Evolutionary conservation across 2,329 filamentous ascomycete genomes (phyloP).

Genomic region (Ceratocystis diversiconidia): DNA sequence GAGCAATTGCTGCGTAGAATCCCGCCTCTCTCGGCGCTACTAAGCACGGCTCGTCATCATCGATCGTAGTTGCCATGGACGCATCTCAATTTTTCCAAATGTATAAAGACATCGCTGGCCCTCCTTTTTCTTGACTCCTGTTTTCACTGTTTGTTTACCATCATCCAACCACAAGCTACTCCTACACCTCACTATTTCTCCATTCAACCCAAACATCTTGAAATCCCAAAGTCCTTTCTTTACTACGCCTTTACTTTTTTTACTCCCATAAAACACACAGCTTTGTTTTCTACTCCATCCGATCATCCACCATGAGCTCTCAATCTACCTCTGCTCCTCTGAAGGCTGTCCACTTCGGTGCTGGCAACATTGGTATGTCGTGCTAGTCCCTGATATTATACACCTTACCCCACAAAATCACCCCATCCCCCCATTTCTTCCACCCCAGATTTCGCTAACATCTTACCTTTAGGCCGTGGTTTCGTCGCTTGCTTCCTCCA

Average conservation of each 20-base stretch:
- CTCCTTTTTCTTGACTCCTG: not conserved
- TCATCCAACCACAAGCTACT: not conserved
- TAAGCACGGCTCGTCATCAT: conserved; percentile 13
- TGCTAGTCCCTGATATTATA: not conserved
- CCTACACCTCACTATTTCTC: not conserved
- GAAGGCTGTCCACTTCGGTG: conserved; percentile 73
- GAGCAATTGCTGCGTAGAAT: not conserved
- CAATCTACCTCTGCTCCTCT: conserved; percentile 26
- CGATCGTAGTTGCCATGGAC: conserved; percentile 6
- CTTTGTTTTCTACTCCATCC: conserved; percentile 17
- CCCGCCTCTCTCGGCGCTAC: conserved; percentile 9
- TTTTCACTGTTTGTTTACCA: conserved; percentile 6
- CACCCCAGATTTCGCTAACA: conserved; percentile 7
- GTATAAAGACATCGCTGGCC: conserved; percentile 12
- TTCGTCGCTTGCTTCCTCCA: conserved; percentile 87
- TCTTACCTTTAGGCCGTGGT: conserved; percentile 41
- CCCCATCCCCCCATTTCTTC: too few relatives aligned
- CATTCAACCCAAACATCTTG: not conserved
- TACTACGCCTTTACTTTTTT: not conserved
- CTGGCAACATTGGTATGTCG: conserved; percentile 61
- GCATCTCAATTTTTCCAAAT: conserved; percentile 6
- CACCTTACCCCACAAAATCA: not conserved
- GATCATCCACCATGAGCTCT: conserved; percentile 14
- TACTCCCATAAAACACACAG: not conserved
- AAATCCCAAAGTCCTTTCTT: conserved; percentile 16